Conservation (phyloP, 768 basidiomycete species). For the Boletus insuetus region DNA sequence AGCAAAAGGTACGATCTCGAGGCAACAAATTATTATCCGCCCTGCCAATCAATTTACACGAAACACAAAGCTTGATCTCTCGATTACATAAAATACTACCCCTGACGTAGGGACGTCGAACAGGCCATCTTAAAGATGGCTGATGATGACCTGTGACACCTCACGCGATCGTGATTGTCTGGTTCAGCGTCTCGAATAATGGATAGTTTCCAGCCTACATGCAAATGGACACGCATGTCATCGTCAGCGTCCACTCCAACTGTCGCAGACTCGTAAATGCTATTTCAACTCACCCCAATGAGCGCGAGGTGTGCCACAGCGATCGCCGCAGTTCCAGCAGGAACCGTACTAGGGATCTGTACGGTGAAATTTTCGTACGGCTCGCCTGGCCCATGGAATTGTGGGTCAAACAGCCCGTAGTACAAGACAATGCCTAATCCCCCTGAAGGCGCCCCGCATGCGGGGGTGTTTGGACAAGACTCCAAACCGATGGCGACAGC, state of each 20-base stretch:
- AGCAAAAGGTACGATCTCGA: neutral
- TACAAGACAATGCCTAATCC: slow-evolving; percentile 45
- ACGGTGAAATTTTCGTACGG: slow-evolving; percentile 49
- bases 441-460: slow-evolving; percentile 23
- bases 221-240: neutral
- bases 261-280: neutral
- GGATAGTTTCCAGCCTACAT: slow-evolving; percentile 34
- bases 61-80: too few species aligned
- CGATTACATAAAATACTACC: too few species aligned
- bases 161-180: slow-evolving; percentile 25
- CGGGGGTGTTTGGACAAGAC: slow-evolving; percentile 39
- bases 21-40: neutral
- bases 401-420: slow-evolving; percentile 42
- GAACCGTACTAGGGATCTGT: slow-evolving; percentile 31
- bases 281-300: slow-evolving; percentile 37
- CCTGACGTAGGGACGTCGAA: too few species aligned
- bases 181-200: slow-evolving; percentile 33
- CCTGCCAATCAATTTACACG: neutral
- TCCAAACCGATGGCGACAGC: slow-evolving; percentile 45
- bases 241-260: neutral
- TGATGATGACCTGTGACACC: neutral
- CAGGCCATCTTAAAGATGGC: too few species aligned
- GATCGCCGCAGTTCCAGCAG: slow-evolving; percentile 34
- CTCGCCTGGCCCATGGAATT: slow-evolving; percentile 7
- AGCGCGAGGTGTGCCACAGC: slow-evolving; percentile 38